Evolutionary conservation across 139 green algal genomes (phyloP), one percentile per base, ranked within the genome.

Genomic region (Coccomyxa sp.): DNA sequence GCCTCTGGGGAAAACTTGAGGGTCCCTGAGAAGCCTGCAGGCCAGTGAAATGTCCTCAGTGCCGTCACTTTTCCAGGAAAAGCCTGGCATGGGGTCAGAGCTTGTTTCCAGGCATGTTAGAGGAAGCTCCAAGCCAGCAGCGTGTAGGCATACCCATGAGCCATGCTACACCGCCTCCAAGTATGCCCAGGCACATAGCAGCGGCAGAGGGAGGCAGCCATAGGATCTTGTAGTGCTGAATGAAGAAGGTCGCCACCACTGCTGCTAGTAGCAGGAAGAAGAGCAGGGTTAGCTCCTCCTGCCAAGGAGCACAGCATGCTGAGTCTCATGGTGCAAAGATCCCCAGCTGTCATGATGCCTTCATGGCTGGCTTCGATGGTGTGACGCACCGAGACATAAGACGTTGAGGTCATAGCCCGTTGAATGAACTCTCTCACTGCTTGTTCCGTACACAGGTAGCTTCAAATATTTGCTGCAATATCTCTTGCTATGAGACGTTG

Each of bases 121-220:
- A 55, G 6, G 0, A 50, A 39, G 70, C 40, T 33, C 36, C 9
- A 34, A 76, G 55, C 38, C 64, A 39, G 58, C n/a, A n/a, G 12
- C 9, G 39, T 39, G 36, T n/a, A 6, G 40, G 5, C 18, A 31
- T 12, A 82, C 81, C 86, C 40, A 76, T 68, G 33, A 87, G n/a
- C 41, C 78, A 78, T 16, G 58, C 58, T 12, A 82, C 41, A 8
- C 69, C 73, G 5, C 83, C 87, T 1, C 72, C 68, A 10, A 84
- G 6, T 12, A 89, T 83, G n/a, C 87, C 87, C 35, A 91, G 79
- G 37, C 86, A 34, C 81, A 91, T 82, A n/a, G 85, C 83, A 16
- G 71, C 86, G 34, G 71, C 79, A 70, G 80, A 83, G n/a, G 87
- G 87, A 31, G 87, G 83, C 38, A 83, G 64, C 22, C 69, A 78